Base-by-base conservation (phyloP, 441 rosid species). In the Adansonia rubrostipa region DNA sequence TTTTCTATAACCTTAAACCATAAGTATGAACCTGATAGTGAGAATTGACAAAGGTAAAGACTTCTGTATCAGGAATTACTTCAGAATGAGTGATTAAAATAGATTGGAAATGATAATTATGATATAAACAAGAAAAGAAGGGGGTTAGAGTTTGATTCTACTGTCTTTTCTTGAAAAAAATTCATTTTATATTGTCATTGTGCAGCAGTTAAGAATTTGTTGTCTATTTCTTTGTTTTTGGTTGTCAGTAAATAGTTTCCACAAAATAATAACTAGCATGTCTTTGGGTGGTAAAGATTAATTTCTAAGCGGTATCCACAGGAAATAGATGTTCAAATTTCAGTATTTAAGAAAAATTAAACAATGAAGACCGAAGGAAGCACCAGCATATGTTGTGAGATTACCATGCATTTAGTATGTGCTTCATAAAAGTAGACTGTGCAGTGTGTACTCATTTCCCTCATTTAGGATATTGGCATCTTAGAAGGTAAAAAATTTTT, bases 31-130 rank as follows among this genome's bases (percentile, higher is more conserved):
- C 50, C 20, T 9, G 33, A 54, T 54, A 54, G 50, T 0, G 17
- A 71, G 63, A 72, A 9, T 54, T 36, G 63, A 10, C 3, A 36
- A 9, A 54, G 33, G 40, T 54, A 72, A 36, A 22, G 50, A 56
- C 40, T 56, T 72, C 28, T 56, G 17, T 17, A 72, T 72, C 75
- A 36, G 57, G 50, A n/a, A 56, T 50, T 19, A n/a, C 50, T 72
- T 54, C 75, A 72, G 75, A 72, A 72, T 5, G 60, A 71, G 75
- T 53, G 48, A 71, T 53, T 14, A 15, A 53, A 9, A 51, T 71
- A 51, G 62, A 33, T 9, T 71, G 62, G 60, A 71, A 53, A 53
- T 53, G 62, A 36, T 36, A 36, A 36, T 36, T 36, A 36, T 36
- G 42, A 71, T 71, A 53, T 53, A 10, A 19, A 47, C 48, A n/a